phyloP scores from a whole-genome alignment of 805 yeast species.

The Candida lessepsii region DNA sequence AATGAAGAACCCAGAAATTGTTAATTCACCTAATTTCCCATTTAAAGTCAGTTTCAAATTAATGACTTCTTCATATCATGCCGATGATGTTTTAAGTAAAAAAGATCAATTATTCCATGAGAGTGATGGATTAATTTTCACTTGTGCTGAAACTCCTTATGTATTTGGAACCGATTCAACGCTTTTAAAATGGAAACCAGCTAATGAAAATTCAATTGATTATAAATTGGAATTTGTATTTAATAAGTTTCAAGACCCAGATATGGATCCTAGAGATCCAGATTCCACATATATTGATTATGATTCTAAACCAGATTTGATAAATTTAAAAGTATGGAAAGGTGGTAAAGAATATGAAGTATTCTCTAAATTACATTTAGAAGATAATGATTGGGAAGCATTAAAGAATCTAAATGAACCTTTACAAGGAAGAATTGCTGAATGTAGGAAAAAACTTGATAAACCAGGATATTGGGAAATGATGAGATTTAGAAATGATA shows the following conservation, averaged over 20 bases:
- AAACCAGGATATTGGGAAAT: conserved; percentile 71
- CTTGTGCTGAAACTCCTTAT: conserved; percentile 88
- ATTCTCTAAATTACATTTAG: conserved; percentile 61
- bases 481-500: conserved; percentile 91
- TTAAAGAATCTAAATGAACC: conserved; percentile 74
- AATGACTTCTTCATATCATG: conserved; percentile 81
- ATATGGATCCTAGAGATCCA: conserved; percentile 63
- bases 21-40: conserved; percentile 63
- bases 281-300: conserved; percentile 75
- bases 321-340: conserved; percentile 73
- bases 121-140: conserved; percentile 91
- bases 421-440: conserved; percentile 83
- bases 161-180: conserved; percentile 84
- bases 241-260: conserved; percentile 57
- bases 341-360: conserved; percentile 64
- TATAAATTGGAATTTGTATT: conserved; percentile 69
- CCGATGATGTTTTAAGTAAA: conserved; percentile 70
- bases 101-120: conserved; percentile 77
- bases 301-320: conserved; percentile 66
- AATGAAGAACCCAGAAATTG: conserved; percentile 66
- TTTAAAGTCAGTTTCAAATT: conserved; percentile 83
- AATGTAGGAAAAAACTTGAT: conserved; percentile 66
- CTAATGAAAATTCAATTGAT: conserved; percentile 91
- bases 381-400: conserved; percentile 77
- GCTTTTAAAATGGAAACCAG: conserved; percentile 94